phyloP scores from a whole-genome alignment of 495 filamentous ascomycete genomes.

The Podospora pseudoanserina region DNA sequence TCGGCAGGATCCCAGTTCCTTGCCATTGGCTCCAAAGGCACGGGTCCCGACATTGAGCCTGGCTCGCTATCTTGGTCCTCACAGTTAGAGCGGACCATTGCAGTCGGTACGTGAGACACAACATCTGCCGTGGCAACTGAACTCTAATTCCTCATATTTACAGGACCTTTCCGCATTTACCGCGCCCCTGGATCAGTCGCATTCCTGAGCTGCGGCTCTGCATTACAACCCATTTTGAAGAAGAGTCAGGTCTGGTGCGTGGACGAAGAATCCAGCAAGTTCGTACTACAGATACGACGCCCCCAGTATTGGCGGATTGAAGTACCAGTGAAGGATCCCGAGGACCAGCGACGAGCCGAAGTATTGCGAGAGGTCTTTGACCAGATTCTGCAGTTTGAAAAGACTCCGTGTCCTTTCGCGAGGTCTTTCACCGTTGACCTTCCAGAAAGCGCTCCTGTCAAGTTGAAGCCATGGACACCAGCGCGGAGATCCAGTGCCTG shows the following conservation, averaged over 20 bases:
- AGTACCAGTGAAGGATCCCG: constrained; percentile 58
- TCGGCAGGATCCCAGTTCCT: constrained; percentile 46
- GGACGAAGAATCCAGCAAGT: constrained; percentile 71
- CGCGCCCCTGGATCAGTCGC: constrained; percentile 74
- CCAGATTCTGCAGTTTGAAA: constrained; percentile 75
- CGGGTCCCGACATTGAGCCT: constrained; percentile 37
- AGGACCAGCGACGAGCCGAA: constrained; percentile 57
- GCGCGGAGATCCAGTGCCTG: constrained; percentile 40
- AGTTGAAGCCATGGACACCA: constrained; percentile 68
- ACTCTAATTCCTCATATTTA: constrained; percentile 12
- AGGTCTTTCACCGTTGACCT: constrained; percentile 70
- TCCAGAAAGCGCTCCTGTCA: constrained; percentile 65
- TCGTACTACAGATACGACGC: constrained; percentile 73
- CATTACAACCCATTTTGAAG: constrained; percentile 77
- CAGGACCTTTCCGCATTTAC: constrained; percentile 76
- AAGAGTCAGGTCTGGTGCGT: constrained; percentile 93
- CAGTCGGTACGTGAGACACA: constrained; percentile 55
- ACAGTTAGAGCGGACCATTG: constrained; percentile 74
- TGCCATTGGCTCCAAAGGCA: constrained; percentile 32
- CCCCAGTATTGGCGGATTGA: constrained; percentile 89
- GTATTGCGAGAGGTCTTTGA: constrained; percentile 66
- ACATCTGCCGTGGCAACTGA: not conserved
- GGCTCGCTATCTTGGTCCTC: constrained; percentile 72
- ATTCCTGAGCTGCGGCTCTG: constrained; percentile 77
- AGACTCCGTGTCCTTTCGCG: constrained; percentile 80